These are phyloP conservation scores for Panus rudis DNA, from an alignment of 768 basidiomycete genomes.

Conservation along the genomic window DNA sequence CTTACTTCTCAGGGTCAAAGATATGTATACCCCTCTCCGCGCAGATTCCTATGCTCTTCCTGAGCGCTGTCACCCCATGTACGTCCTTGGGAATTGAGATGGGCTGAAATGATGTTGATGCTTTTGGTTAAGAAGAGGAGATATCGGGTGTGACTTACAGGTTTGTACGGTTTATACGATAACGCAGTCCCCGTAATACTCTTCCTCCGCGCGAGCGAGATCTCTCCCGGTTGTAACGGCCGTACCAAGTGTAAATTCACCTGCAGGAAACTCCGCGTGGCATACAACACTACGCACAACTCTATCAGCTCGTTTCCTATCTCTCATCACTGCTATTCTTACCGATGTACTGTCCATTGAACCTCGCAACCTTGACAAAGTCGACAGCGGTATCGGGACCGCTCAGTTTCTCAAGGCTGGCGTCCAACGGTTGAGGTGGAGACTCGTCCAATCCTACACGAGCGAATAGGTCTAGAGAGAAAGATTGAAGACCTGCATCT, in stretches of 20 bases:
- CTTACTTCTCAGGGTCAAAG: slow-evolving; percentile 62
- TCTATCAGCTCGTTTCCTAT: no score
- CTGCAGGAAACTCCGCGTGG: slow-evolving; percentile 55
- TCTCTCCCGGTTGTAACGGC: slow-evolving; percentile 36
- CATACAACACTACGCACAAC: slow-evolving; percentile 52
- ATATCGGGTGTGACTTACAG: no score
- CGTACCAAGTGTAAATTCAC: slow-evolving; percentile 57
- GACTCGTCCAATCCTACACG: slow-evolving; percentile 47
- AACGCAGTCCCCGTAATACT: no score
- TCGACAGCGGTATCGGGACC: slow-evolving; percentile 46
- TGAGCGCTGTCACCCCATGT: slow-evolving; percentile 49
- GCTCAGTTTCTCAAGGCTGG: slow-evolving; percentile 56
- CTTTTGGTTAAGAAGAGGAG: no score
- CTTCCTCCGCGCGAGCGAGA: no score
- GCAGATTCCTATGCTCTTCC: slow-evolving; percentile 59
- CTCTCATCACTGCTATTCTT: no score
- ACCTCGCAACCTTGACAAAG: slow-evolving; percentile 52
- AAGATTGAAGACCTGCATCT: slow-evolving; percentile 51
- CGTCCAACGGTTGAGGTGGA: slow-evolving; percentile 39
- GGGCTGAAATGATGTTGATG: slow-evolving; percentile 43
- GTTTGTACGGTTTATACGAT: no score
- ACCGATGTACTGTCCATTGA: slow-evolving; percentile 54
- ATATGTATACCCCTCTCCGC: slow-evolving; percentile 60
- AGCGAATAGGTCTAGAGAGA: slow-evolving; percentile 65
- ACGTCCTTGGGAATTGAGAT: slow-evolving; percentile 70